Evolutionary conservation across 2,329 filamentous ascomycete genomes (phyloP), one percentile per base, ranked within the genome.

Genomic region (Xylaria sp.): DNA sequence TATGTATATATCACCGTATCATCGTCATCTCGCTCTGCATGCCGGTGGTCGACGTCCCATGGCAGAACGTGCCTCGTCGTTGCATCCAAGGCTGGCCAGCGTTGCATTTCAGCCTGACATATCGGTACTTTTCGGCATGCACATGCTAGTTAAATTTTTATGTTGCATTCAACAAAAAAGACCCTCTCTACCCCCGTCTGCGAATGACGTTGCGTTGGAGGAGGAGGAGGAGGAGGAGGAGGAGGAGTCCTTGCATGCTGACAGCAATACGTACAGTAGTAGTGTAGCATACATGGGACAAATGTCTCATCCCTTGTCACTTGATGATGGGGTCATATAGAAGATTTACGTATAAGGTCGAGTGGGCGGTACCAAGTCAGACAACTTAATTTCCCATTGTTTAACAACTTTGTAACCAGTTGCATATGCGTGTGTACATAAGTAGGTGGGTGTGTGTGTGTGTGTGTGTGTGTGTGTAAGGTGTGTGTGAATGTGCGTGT

Each of bases 141-240:
- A 56, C 30, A 23, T 39, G 10, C 34, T 52, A 58, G 39, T 48
- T n/a, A n/a, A n/a, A n/a, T n/a, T n/a, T n/a, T n/a, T 30, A 60
- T 65, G 67, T 67, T 65, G 60, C 58, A 70, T 62, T 67, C 65
- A 67, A 64, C 56, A 59, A 60, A 70, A 70, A 56, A 60, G 48
- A 46, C 63, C 63, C 20, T 53, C 46, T 56, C 48, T 45, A 9
- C 23, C 32, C 43, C 34, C 12, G 28, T 43, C 39, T 25, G 56
- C 4, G 6, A 60, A 57, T 64, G 65, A 64, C 20, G 60, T 56
- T 60, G 60, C 25, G 56, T 50, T 61, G 43, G 64, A 58, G 39
- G 46, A 39, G 36, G 28, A 30, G 6, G 45, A 58, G 39, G 46
- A 39, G 36, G 28, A 30, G 6, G 45, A 8, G 55, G 52, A 20